Percentiles rank a stretch among this genome's conserved stretches.
Conservation (phyloP, 2,329 filamentous ascomycete species). For the Fusarium nurragi region DNA sequence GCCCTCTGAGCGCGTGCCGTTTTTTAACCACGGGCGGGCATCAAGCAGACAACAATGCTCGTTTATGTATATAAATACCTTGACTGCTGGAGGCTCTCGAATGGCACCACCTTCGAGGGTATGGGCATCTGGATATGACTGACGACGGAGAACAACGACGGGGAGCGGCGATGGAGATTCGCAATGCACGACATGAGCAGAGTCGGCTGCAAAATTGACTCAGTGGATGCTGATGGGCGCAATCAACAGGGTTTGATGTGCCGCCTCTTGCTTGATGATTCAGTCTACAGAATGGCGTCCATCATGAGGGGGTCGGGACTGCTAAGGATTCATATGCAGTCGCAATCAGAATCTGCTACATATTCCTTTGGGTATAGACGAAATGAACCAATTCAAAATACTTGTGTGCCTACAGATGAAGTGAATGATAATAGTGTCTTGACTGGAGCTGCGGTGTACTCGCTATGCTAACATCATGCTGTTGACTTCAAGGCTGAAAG, state of each 20-base stretch:
- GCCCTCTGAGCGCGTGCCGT: not conserved
- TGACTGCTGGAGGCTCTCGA: slow-evolving; percentile 34
- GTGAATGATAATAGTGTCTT: not conserved
- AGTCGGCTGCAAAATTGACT: slow-evolving; percentile 39
- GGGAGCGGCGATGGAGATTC: slow-evolving; percentile 29
- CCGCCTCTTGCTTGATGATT: slow-evolving; percentile 21
- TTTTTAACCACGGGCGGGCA: slow-evolving; percentile 15
- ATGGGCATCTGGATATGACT: slow-evolving; percentile 43
- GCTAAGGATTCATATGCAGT: slow-evolving; percentile 31
- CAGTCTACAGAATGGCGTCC: slow-evolving; percentile 10
- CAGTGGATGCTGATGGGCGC: slow-evolving; percentile 22
- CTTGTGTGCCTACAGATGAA: not conserved
- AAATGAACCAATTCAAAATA: slow-evolving; percentile 46
- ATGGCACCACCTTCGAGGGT: slow-evolving; percentile 21
- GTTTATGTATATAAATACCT: slow-evolving; percentile 43
- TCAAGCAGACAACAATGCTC: slow-evolving; percentile 32
- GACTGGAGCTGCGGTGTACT: not conserved
- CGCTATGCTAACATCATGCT: not conserved
- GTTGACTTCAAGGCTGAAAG: not conserved
- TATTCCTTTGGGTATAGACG: slow-evolving; percentile 51
- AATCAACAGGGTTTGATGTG: slow-evolving; percentile 31
- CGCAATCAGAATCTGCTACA: slow-evolving; percentile 48
- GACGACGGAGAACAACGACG: slow-evolving; percentile 36
- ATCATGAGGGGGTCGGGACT: slow-evolving; percentile 23
- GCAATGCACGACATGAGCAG: slow-evolving; percentile 31